These are phyloP conservation scores for Massarina eburnea DNA, from an alignment of 2,329 filamentous ascomycete genomes.

Conservation along the genomic window DNA sequence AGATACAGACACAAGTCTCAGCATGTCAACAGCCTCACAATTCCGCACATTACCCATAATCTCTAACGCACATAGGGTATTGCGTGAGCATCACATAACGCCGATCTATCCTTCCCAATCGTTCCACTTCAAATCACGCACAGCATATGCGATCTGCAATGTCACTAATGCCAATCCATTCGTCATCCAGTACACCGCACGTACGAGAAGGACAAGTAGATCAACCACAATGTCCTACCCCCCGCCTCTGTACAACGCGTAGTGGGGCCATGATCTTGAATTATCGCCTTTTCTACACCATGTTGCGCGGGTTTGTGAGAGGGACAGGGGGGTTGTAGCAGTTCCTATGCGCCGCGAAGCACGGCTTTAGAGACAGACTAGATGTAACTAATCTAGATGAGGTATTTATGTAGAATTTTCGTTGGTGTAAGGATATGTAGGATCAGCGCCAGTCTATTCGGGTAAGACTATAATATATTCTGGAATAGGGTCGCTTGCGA, in stretches of 20 bases:
- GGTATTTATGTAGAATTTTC: too few species aligned
- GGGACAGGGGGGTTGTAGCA: not conserved
- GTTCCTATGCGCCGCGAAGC: not conserved
- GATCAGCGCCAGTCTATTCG: too few species aligned
- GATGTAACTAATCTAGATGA: too few species aligned
- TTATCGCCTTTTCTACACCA: conserved; percentile 1
- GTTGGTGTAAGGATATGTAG: too few species aligned
- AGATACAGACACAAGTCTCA: not conserved
- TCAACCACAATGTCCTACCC: not conserved
- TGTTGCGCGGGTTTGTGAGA: not conserved
- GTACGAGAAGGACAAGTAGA: too few species aligned
- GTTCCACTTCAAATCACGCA: too few species aligned
- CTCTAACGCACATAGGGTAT: too few species aligned
- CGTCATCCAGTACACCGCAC: not conserved
- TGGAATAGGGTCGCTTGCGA: too few species aligned
- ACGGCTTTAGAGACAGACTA: too few species aligned
- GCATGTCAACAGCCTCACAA: not conserved
- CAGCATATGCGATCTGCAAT: not conserved
- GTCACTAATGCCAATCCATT: not conserved
- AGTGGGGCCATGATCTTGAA: not conserved
- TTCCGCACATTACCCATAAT: not conserved
- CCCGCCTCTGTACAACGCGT: not conserved
- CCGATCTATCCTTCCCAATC: too few species aligned
- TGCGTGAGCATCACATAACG: too few species aligned
- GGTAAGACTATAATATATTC: too few species aligned